Conservation (phyloP, 176 grass and related monocot species). For the Areca catechu region DNA sequence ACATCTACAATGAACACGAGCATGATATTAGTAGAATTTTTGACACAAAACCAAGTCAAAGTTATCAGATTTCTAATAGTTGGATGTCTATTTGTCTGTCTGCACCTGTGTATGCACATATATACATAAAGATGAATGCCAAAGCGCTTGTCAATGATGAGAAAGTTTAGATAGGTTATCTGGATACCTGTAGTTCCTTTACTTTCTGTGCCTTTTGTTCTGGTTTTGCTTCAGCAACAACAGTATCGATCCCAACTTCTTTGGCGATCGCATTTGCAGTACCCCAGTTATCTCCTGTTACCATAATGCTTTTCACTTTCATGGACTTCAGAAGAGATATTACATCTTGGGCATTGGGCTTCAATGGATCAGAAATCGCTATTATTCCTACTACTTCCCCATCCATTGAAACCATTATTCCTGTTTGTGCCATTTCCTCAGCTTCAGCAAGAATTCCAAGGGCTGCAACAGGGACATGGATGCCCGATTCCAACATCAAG, state of each 20-base stretch:
- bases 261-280: slow-evolving; percentile 78
- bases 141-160: background rate
- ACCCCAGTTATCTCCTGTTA: slow-evolving; percentile 94
- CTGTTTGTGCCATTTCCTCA: slow-evolving; percentile 64
- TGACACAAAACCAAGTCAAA: too few species aligned
- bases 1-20: slow-evolving; percentile 30
- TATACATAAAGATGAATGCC: too few species aligned
- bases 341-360: slow-evolving; percentile 54
- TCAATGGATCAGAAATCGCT: slow-evolving; percentile 76
- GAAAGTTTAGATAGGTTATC: background rate
- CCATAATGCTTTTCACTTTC: slow-evolving; percentile 92
- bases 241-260: slow-evolving; percentile 70
- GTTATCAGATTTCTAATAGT: too few species aligned
- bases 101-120: too few species aligned
- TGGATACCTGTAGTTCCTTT: slow-evolving; percentile 80
- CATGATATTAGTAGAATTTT: background rate
- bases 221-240: slow-evolving; percentile 78
- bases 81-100: too few species aligned
- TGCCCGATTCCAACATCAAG: slow-evolving; percentile 51
- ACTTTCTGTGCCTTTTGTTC: slow-evolving; percentile 72
- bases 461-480: slow-evolving; percentile 50
- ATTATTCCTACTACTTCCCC: slow-evolving; percentile 64
- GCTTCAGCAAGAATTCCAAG: slow-evolving; percentile 62
- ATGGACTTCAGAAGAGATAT: slow-evolving; percentile 76
- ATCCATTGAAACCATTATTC: slow-evolving; percentile 62